Conservation (phyloP, 2,329 filamentous ascomycete genomes). For the Pseudogymnoascus sp. region DNA sequence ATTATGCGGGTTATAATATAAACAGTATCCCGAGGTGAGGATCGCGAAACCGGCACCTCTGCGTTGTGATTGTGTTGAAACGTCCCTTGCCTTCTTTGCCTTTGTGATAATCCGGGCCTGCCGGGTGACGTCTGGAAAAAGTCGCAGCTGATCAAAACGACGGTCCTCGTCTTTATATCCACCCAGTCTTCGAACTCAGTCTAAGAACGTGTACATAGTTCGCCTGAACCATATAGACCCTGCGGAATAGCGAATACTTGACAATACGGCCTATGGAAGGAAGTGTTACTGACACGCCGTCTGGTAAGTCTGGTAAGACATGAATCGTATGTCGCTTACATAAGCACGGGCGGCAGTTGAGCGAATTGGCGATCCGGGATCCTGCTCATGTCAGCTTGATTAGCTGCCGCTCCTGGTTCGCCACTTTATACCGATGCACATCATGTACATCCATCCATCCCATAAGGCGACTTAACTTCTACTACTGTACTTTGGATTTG, state of each 20-base stretch:
- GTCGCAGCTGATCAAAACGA: background rate
- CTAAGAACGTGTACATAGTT: slow-evolving; percentile 13
- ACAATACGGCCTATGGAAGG: background rate
- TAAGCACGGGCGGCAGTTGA: background rate
- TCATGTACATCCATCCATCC: background rate
- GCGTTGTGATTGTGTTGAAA: background rate
- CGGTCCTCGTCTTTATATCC: background rate
- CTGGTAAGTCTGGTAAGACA: background rate
- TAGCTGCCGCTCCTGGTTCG: background rate
- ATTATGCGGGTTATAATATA: background rate
- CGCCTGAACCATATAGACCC: slow-evolving; percentile 1
- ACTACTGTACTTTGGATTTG: background rate
- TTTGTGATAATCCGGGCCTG: slow-evolving; percentile 4
- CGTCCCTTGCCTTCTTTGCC: background rate
- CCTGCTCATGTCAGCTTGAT: slow-evolving; percentile 5
- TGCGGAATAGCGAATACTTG: background rate
- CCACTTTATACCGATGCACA: background rate
- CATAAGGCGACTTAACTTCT: background rate
- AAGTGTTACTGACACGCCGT: background rate
- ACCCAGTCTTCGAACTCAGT: background rate
- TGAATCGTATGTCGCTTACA: background rate
- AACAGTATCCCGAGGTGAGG: background rate
- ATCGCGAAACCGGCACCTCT: background rate
- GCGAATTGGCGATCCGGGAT: background rate
- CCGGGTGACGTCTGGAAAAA: background rate